phyloP scores from a whole-genome alignment of 805 yeast species.

The Jamesozyma piceae region DNA sequence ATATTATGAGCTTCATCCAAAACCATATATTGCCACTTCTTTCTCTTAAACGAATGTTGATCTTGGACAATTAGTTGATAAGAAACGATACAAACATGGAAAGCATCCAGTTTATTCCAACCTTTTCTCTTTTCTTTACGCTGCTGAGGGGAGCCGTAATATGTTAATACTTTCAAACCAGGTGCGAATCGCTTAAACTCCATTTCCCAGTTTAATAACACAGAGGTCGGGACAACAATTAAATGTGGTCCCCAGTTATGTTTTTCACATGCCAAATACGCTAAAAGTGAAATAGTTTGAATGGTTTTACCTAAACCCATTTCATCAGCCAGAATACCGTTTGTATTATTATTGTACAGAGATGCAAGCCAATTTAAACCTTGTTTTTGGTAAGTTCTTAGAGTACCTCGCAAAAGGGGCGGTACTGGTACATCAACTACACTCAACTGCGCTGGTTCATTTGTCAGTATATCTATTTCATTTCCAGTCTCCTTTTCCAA shows the following conservation, averaged over 20 bases:
- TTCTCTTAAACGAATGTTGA: constrained; percentile 84
- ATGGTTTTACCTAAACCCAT: constrained; percentile 98
- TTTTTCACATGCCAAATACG: constrained; percentile 88
- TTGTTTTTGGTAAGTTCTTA: constrained; percentile 88
- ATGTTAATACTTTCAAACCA: constrained; percentile 89
- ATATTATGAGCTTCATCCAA: constrained; percentile 97
- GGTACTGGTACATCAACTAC: constrained; percentile 75
- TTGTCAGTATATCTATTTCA: constrained; percentile 5
- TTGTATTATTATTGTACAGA: constrained; percentile 80
- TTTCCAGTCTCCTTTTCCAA: constrained; percentile 11
- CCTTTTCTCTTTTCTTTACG: constrained; percentile 93
- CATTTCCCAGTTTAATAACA: constrained; percentile 98
- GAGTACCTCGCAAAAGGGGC: constrained; percentile 61
- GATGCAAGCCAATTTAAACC: constrained; percentile 97
- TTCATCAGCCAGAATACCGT: constrained; percentile 96
- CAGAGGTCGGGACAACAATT: constrained; percentile 95
- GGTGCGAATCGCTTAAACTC: constrained; percentile 98
- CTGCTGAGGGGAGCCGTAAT: constrained; percentile 95
- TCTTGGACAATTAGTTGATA: constrained; percentile 97
- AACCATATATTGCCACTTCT: constrained; percentile 93
- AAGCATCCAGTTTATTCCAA: constrained; percentile 93
- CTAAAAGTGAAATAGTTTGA: constrained; percentile 80
- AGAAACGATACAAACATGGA: constrained; percentile 94
- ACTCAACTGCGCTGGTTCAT: constrained; percentile 25
- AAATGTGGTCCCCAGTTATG: constrained; percentile 97